phyloP scores from a whole-genome alignment of 371 early-diverging fungal genomes.

The Mucor velutinosus region DNA sequence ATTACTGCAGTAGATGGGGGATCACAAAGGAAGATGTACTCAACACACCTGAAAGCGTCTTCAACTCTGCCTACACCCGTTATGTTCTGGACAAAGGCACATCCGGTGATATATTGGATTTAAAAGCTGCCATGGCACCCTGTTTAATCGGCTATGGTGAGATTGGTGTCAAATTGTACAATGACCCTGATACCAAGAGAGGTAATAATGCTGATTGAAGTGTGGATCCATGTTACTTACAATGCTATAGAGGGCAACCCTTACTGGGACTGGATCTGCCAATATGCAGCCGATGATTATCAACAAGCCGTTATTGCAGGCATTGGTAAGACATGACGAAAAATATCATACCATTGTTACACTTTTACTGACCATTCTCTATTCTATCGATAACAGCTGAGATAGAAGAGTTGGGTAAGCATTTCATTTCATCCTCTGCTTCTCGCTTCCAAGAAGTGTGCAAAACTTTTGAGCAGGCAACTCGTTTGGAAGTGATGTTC shows the following conservation, averaged over 20 bases:
- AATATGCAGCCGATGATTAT: constrained; percentile 68
- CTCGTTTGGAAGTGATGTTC: constrained; percentile 69
- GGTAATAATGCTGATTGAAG: no score
- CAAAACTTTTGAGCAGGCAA: constrained; percentile 71
- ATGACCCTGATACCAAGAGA: constrained; percentile 66
- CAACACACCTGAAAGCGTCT: constrained; percentile 68
- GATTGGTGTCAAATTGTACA: constrained; percentile 66
- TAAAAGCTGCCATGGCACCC: constrained; percentile 79
- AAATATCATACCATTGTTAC: not conserved
- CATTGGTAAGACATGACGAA: constrained; percentile 38
- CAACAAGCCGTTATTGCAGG: constrained; percentile 69
- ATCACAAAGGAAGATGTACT: constrained; percentile 68
- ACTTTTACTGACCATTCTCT: not conserved
- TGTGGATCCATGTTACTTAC: not conserved
- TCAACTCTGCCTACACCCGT: constrained; percentile 82
- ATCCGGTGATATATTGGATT: constrained; percentile 75
- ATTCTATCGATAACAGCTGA: constrained; percentile 27
- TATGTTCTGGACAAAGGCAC: constrained; percentile 77
- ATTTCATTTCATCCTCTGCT: constrained; percentile 51
- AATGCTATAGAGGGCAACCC: constrained; percentile 65
- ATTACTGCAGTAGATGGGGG: constrained; percentile 77
- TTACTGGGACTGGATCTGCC: constrained; percentile 82
- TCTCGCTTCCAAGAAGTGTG: constrained; percentile 64
- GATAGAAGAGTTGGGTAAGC: constrained; percentile 52
- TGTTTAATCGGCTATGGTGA: constrained; percentile 85